Evolutionary conservation across 345 rosid species (phyloP).

Genomic region (Physaria fendleri): DNA sequence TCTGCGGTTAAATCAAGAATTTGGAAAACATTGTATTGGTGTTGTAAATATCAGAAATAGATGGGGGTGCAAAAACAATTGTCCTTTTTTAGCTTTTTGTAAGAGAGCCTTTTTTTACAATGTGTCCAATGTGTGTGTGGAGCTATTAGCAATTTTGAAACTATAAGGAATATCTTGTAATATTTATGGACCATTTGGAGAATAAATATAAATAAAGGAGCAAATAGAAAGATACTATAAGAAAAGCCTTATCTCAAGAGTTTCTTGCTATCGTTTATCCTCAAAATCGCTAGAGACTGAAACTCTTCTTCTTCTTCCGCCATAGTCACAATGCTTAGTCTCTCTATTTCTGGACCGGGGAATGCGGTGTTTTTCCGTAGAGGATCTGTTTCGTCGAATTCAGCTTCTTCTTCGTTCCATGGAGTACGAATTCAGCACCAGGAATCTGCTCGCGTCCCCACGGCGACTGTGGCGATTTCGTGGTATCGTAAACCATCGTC

Average conservation of each 20-base stretch:
- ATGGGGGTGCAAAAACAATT: slow-evolving; percentile 15
- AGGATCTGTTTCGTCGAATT: neutral
- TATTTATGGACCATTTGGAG: neutral
- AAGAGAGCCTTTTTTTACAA: too few species aligned
- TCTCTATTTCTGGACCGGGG: slow-evolving; percentile 45
- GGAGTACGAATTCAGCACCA: slow-evolving; percentile 44
- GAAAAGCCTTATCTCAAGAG: slow-evolving; percentile 19
- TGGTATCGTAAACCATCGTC: slow-evolving; percentile 20
- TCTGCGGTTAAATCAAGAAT: slow-evolving; percentile 13
- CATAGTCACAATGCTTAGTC: slow-evolving; percentile 46
- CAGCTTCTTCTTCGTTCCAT: slow-evolving; percentile 40
- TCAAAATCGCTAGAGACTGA: slow-evolving; percentile 15
- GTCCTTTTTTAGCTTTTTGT: slow-evolving; percentile 16
- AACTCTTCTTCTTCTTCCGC: slow-evolving; percentile 14
- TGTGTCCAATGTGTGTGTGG: neutral
- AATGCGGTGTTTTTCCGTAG: slow-evolving; percentile 34
- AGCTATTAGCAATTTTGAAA: neutral
- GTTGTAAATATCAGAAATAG: slow-evolving; percentile 27
- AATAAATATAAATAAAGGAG: neutral
- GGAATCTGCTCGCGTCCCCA: slow-evolving; percentile 15
- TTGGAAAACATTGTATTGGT: slow-evolving; percentile 12
- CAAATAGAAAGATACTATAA: slow-evolving; percentile 12
- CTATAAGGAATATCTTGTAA: neutral
- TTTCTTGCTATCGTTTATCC: slow-evolving; percentile 12
- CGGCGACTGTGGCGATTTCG: slow-evolving; percentile 16